These are phyloP conservation scores for Encephalitozoon intestinalis DNA, from an alignment of 371 early-diverging fungal genomes.

Conservation along the genomic window DNA sequence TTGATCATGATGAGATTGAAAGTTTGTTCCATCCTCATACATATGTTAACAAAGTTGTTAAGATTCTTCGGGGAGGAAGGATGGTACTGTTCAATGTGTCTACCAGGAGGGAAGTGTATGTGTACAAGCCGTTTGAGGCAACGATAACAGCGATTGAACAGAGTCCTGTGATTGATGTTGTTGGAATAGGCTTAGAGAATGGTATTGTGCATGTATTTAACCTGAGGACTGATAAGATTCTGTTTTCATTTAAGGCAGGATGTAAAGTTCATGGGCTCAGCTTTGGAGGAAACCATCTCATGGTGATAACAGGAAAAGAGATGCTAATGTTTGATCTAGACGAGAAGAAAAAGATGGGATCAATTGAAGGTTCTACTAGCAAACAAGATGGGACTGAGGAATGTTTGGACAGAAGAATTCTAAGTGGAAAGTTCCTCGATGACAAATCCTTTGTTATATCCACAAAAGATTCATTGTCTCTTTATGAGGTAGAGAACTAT, in stretches of 20 bases:
- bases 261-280: background rate
- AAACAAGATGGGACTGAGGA: background rate
- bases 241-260: background rate
- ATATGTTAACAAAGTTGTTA: constrained; percentile 33
- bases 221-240: constrained; percentile 19
- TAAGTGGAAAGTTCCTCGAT: constrained; percentile 13
- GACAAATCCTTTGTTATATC: background rate
- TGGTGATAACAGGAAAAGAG: background rate
- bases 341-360: constrained; percentile 1
- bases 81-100: constrained; percentile 19
- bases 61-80: background rate
- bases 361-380: background rate
- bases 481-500: background rate
- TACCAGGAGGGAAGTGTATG: constrained; percentile 10
- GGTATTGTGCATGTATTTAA: constrained; percentile 19
- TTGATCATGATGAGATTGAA: constrained; percentile 4
- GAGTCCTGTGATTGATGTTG: constrained; percentile 15
- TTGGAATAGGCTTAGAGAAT: constrained; percentile 17
- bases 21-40: constrained; percentile 13
- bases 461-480: background rate
- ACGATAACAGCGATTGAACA: background rate
- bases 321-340: constrained; percentile 12
- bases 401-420: background rate
- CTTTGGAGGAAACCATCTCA: background rate
- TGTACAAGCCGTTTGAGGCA: background rate